Base-by-base conservation (phyloP, 2,329 filamentous ascomycete species). In the Botrytis pseudocinerea region DNA sequence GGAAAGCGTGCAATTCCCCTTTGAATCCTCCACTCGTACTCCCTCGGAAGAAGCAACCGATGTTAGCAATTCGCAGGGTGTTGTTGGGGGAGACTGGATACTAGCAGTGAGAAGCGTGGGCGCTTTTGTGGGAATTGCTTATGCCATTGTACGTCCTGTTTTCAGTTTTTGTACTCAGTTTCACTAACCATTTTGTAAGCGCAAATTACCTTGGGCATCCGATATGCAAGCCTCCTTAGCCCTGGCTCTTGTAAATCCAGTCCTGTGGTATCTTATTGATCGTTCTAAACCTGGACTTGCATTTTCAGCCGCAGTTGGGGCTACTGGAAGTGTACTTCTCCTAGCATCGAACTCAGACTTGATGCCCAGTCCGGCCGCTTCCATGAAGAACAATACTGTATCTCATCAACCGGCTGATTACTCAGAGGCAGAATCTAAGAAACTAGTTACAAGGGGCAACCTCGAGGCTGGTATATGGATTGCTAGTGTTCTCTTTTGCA, bases 261-360 rank as follows among this genome's bases (percentile, higher is more conserved):
- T 96, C 16, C 85, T 99, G 28, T 99, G 96, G 96, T 99, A 97
- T 83, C 86, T 98, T 38, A 92, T 99, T 80, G 96, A 99, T 83
- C 93, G 95, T 69, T 96, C 94, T 64, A 91, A 90, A 77, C 88
- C 94, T 0, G 96, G 96, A 7, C 92, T 98, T 77, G 84, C 96
- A 48, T 87, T 98, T 72, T 94, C 93, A 0, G 86, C 91, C 22
- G 84, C 89, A 2, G 91, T 97, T 18, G 92, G 93, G 1, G 80
- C 95, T 40, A 84, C 88, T 1, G 94, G 95, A 12, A 95, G 95
- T 16, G 87, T 88, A 22, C 82, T 94, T 25, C 84, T 97, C 28
- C 87, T 97, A 73, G 87, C 90, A 22, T 86, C 95, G 48, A 92
- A 94, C 78, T 93, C 94, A 2, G 89, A 92, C 62, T 88, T 97